These are phyloP conservation scores for Barbatosphaeria neglecta DNA, from an alignment of 495 filamentous ascomycete species.

Conservation along the genomic window DNA sequence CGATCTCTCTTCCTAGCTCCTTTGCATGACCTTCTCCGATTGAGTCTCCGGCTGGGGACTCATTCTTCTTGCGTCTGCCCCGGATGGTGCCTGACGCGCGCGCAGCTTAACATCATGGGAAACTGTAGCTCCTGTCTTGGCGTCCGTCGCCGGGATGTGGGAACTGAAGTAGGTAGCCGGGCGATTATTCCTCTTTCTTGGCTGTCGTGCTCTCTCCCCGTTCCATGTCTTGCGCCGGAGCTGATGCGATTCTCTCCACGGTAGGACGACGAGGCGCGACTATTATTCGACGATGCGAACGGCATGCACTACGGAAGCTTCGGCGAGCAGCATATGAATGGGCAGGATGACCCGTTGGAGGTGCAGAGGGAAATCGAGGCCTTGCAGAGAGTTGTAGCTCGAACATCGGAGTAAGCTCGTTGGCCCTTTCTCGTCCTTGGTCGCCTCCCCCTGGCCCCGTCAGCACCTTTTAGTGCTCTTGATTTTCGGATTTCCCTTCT, in stretches of 20 bases:
- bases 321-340: constrained; percentile 33
- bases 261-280: constrained; percentile 40
- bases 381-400: constrained; percentile 41
- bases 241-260: constrained; percentile 3
- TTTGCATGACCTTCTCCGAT: neutral
- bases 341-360: constrained; percentile 43
- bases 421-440: neutral
- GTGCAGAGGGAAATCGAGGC: constrained; percentile 47
- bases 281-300: constrained; percentile 43
- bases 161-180: neutral
- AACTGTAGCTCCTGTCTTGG: neutral
- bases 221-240: neutral
- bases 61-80: neutral
- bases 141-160: neutral
- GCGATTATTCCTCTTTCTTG: neutral
- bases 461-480: too few relatives aligned
- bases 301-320: constrained; percentile 44
- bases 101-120: neutral
- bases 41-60: neutral
- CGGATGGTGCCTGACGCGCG: neutral
- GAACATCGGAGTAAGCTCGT: constrained; percentile 40
- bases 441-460: neutral
- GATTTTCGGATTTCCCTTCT: neutral
- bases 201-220: neutral
- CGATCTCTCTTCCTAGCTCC: neutral